Conservation (phyloP, 768 basidiomycete genomes). For the Podaxis sp. region DNA sequence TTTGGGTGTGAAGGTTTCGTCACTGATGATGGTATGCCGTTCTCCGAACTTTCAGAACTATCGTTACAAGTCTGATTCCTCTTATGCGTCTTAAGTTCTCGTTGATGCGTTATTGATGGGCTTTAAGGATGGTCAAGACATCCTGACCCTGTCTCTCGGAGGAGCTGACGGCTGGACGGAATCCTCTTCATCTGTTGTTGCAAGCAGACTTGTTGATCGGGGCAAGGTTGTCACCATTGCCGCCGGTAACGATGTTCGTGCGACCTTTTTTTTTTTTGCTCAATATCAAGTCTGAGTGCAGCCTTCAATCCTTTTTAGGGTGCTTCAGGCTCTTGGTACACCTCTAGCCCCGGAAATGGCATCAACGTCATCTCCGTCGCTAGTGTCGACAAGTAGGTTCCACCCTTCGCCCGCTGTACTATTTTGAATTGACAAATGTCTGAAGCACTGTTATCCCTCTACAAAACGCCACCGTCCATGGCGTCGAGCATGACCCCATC, state of each 20-base stretch:
- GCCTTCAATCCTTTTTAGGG: constrained; percentile 30
- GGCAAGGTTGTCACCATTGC: constrained; percentile 65
- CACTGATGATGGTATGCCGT: constrained; percentile 47
- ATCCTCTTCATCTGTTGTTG: constrained; percentile 49
- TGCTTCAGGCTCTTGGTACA: constrained; percentile 59
- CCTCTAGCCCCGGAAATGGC: constrained; percentile 50
- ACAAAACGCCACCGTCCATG: constrained; percentile 52
- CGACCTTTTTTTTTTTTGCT: background rate
- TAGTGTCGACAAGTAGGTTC: constrained; percentile 48
- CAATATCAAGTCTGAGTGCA: background rate
- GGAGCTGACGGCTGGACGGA: constrained; percentile 65
- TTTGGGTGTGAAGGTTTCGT: constrained; percentile 58
- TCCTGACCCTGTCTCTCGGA: constrained; percentile 68
- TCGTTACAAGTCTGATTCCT: background rate
- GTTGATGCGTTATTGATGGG: constrained; percentile 52
- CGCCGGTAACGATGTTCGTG: constrained; percentile 49
- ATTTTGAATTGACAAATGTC: background rate
- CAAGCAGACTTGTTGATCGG: constrained; percentile 51
- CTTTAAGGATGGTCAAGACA: constrained; percentile 51
- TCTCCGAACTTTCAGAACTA: background rate
- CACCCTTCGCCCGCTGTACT: background rate
- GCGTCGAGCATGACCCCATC: constrained; percentile 46
- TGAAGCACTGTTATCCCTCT: constrained; percentile 52
- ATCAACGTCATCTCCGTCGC: constrained; percentile 57
- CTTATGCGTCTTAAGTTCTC: constrained; percentile 23